Evolutionary conservation across 108 stramenopile genomes (phyloP), one percentile per base, ranked within the genome.

Genomic region (Skeletonema grethae): DNA sequence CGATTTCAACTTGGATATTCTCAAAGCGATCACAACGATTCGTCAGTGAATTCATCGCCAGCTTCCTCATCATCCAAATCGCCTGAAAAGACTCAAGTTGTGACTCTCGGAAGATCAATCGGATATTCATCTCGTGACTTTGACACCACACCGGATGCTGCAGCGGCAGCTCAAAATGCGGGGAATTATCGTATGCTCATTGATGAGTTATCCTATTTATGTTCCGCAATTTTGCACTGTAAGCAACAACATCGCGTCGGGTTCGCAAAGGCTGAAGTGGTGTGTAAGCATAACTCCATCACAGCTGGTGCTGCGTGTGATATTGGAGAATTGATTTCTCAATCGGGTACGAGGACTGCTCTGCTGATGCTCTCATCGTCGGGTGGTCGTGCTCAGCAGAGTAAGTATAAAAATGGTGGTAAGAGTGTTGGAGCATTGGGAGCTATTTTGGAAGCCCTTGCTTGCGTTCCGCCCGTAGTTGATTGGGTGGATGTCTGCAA

Each of bases 131-230:
- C 25, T 7, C 56, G 64, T 28, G 53, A 57, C 30, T 31, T 24
- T 31, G 16, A 67, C 5, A 24, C 30, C 15, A 59, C 65, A 30
- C 57, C 53, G 0, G 60, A 61, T 36, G 81, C 72, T 43, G 79
- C 43, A 6, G 50, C 67, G 16, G 70, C 74, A 25, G 61, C 81
- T 9, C 89, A 94, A 77, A 90, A 91, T 68, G 80, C 84, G 32
- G 93, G 93, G 22, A 77, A 80, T 29, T 76, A 77, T 45, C 88
- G 90, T 62, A 81, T 94, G 81, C 57, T 90, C 35, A 72, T 83
- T 57, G 93, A 94, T 70, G 93, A 94, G 45, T 85, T 87, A 60
- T 71, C 72, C 24, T 90, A 88, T 77, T 64, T 88, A 10, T 89
- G 90, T 76, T 75, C 75, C 3, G 76, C 89, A 29, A 77, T 90